Base-by-base conservation (phyloP, 768 basidiomycete genomes). In the Mycena pura region DNA sequence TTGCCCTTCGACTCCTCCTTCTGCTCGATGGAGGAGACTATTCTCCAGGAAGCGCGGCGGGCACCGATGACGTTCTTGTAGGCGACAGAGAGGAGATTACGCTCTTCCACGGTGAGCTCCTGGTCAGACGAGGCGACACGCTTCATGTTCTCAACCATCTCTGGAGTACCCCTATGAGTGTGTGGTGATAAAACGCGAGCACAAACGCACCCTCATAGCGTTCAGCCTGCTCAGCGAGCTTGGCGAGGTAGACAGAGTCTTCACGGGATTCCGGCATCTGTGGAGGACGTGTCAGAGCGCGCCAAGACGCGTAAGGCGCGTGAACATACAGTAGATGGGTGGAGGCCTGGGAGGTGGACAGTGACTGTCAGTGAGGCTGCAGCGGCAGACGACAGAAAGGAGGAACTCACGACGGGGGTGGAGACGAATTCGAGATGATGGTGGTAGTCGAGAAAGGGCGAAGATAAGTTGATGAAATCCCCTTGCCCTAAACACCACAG, bases 91-190 rank as follows among this genome's bases (percentile, higher is more conserved):
- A 99, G 86, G 54, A 99, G 88, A 78, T 98, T 99, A 64, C 96
- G 95, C 80, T 99, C 96, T 81, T 99, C 96, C 43, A 98, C 95
- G 62, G 95, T 96, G 73, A 98, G 91, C 73, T 99, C 96, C 79
- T 96, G 92, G 86, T 96, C 95, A 61, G 95, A 95, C 29, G 94
- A 95, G 58, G 96, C 96, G 68, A 98, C 96, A 64, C 88, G 88
- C 89, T 98, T 98, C 96, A 99, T 99, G 87, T 96, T 96, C 81
- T 95, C 93, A 69, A 97, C 96, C 96, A 97, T 97, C 80, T 97
- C 93, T 89, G 77, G 25, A 59, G 60, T 28, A 47, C 50, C 62
- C n/a, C 52, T 49, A 31, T 68, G 45, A 57, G 62, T 58, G 54
- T 49, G n/a, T 38, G 44, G 61, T 38, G 34, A 57, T 31, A 36